Evolutionary conservation across 768 basidiomycete genomes (phyloP).

Genomic region (Sistotremastrum niveocremeum): DNA sequence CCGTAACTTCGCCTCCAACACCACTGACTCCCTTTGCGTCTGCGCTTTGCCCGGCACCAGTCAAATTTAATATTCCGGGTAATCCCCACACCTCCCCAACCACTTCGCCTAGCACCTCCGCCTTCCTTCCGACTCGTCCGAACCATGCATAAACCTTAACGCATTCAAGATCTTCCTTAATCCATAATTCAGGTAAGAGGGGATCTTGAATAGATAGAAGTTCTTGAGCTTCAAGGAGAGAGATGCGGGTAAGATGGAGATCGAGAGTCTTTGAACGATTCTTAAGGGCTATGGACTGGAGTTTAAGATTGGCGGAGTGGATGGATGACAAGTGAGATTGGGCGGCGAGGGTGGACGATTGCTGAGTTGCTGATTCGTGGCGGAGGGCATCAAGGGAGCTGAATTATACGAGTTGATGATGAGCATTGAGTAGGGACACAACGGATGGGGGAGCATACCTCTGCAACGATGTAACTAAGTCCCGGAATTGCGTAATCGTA

Average conservation of each 20-base stretch:
- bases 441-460: conserved; percentile 31
- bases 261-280: conserved; percentile 85
- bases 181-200: conserved; percentile 82
- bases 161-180: conserved; percentile 80
- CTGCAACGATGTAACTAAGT: conserved; percentile 76
- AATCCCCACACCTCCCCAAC: conserved; percentile 75
- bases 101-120: conserved; percentile 72
- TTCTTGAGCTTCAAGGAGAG: conserved; percentile 72
- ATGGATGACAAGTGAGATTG: conserved; percentile 84
- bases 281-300: conserved; percentile 85
- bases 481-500: conserved; percentile 87
- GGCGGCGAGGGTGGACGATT: conserved; percentile 69
- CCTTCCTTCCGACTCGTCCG: conserved; percentile 74
- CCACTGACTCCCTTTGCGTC: too few species aligned
- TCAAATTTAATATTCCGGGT: conserved; percentile 62
- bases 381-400: conserved; percentile 83
- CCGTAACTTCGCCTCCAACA: conserved; percentile 32
- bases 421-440: neutral
- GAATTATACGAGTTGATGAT: conserved; percentile 1
- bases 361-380: conserved; percentile 72
- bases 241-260: conserved; percentile 73
- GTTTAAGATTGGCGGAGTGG: conserved; percentile 87
- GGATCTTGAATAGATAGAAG: conserved; percentile 50
- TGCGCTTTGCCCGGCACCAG: too few species aligned
- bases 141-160: conserved; percentile 88